phyloP scores from a whole-genome alignment of 176 grass and related monocot species.

The Carex myosuroides region DNA sequence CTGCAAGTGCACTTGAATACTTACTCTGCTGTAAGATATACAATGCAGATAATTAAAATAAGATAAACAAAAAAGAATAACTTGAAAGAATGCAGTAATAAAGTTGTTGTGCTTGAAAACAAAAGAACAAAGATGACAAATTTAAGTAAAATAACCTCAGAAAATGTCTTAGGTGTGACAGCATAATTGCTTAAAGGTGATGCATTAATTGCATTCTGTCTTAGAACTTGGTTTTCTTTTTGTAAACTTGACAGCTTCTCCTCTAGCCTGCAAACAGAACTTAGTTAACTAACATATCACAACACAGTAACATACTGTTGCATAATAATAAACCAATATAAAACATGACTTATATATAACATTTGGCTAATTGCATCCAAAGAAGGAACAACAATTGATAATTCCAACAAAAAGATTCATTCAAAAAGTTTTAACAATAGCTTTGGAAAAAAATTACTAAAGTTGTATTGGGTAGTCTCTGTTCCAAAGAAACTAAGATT shows the following conservation, averaged over 20 bases:
- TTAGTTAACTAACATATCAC: slow-evolving; percentile 17
- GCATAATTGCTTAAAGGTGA: slow-evolving; percentile 38
- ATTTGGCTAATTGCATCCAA: slow-evolving; percentile 1
- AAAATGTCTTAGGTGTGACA: slow-evolving; percentile 38
- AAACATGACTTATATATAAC: neutral
- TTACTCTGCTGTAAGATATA: slow-evolving; percentile 36
- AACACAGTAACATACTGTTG: neutral
- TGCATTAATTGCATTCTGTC: slow-evolving; percentile 59
- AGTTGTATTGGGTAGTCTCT: neutral
- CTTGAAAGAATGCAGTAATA: neutral
- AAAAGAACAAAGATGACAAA: slow-evolving; percentile 21
- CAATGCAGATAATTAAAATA: neutral
- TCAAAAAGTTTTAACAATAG: neutral
- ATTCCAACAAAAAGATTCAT: neutral
- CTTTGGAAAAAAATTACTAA: neutral
- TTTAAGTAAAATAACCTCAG: slow-evolving; percentile 48
- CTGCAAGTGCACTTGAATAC: slow-evolving; percentile 51
- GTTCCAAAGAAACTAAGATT: neutral
- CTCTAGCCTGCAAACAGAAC: slow-evolving; percentile 58
- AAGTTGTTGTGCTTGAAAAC: neutral
- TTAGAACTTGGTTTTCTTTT: slow-evolving; percentile 90
- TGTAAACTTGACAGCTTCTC: slow-evolving; percentile 71
- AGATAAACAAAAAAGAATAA: slow-evolving; percentile 2
- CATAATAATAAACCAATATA: neutral
- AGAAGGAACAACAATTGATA: neutral